Percentiles rank a stretch among this genome's conserved stretches.
Conservation (phyloP, 2,329 filamentous ascomycete species). For the Calonectria honghensis region DNA sequence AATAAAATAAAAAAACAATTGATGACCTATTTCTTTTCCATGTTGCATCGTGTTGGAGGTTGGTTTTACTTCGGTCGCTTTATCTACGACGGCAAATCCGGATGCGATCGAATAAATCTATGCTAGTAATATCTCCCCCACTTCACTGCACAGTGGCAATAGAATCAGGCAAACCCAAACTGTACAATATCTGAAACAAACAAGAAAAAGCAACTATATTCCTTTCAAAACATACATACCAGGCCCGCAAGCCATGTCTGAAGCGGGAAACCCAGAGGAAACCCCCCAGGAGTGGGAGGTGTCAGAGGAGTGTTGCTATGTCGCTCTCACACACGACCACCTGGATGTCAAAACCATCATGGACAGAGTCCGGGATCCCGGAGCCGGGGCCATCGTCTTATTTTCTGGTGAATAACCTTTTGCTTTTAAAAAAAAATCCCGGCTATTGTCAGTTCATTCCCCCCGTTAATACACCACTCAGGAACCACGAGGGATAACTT, state of each 20-base stretch:
- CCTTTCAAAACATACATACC: slow-evolving; percentile 2
- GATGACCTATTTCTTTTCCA: no score
- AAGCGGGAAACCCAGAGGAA: slow-evolving; percentile 32
- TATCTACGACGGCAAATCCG: slow-evolving; percentile 8
- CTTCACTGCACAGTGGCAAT: background rate
- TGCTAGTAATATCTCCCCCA: slow-evolving; percentile 18
- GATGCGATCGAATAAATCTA: background rate
- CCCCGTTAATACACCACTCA: slow-evolving; percentile 56
- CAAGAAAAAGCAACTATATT: background rate
- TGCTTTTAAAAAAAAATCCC: background rate
- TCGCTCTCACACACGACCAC: slow-evolving; percentile 79
- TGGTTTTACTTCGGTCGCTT: slow-evolving; percentile 3
- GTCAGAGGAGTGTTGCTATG: slow-evolving; percentile 74
- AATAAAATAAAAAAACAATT: no score
- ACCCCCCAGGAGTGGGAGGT: slow-evolving; percentile 61
- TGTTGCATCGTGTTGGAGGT: background rate
- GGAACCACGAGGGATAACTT: slow-evolving; percentile 88
- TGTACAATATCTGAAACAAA: background rate
- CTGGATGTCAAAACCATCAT: slow-evolving; percentile 77
- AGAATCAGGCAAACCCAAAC: no score
- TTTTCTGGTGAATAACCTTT: slow-evolving; percentile 74
- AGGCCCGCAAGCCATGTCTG: slow-evolving; percentile 39
- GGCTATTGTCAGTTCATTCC: slow-evolving; percentile 29
- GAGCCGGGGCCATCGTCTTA: slow-evolving; percentile 84
- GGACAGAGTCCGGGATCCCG: slow-evolving; percentile 81